A percentile compares a stretch with the other conserved stretches of the same genome.
These are phyloP conservation scores for Ceratobasidium sp. DNA, from an alignment of 1,284 basidiomycete genomes.

Conservation along the genomic window DNA sequence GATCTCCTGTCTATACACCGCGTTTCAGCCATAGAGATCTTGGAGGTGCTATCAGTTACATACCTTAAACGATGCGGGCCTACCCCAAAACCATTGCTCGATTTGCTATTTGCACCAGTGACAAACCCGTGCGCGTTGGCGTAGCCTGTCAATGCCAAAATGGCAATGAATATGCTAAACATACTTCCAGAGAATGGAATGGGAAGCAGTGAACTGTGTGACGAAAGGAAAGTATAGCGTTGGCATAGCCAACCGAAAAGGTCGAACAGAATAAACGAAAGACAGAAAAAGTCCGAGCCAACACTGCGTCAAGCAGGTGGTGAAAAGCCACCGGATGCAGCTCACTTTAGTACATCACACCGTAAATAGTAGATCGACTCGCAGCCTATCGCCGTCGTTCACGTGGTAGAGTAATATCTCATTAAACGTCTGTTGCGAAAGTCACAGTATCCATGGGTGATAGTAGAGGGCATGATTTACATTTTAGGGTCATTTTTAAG, in stretches of 20 bases:
- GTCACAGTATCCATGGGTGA: background rate
- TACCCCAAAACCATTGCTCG: constrained; percentile 30
- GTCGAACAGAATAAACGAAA: background rate
- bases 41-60: background rate
- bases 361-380: constrained; percentile 9
- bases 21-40: background rate
- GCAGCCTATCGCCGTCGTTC: background rate
- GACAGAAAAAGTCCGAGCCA: constrained; percentile 3
- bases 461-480: background rate
- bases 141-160: constrained; percentile 11
- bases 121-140: constrained; percentile 17
- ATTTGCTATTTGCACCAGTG: constrained; percentile 23
- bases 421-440: background rate
- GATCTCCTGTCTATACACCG: background rate
- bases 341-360: background rate
- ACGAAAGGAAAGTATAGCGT: constrained; percentile 16
- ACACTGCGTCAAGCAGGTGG: background rate
- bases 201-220: background rate
- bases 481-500: background rate
- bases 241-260: background rate
- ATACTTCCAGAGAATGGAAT: background rate
- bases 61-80: constrained; percentile 13
- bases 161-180: constrained; percentile 16
- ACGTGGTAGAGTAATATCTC: background rate
- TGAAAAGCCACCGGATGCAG: constrained; percentile 15